Conservation (phyloP, 768 basidiomycete species). For the Boletus fagicola region DNA sequence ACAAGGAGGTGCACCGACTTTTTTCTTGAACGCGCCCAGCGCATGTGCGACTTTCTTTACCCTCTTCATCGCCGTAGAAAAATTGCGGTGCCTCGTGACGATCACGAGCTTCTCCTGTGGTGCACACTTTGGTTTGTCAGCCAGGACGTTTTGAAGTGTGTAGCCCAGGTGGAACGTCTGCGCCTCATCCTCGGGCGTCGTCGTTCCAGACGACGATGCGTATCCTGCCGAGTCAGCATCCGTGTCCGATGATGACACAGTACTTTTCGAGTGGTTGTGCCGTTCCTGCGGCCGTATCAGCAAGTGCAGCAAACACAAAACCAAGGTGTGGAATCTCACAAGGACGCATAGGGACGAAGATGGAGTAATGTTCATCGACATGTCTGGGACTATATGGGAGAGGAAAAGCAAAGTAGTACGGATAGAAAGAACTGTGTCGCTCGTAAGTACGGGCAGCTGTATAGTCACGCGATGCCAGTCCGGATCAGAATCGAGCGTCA, state of each 20-base stretch:
- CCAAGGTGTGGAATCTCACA: neutral
- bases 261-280: neutral
- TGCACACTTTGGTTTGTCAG: conserved; percentile 1
- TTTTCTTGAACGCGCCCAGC: conserved; percentile 26
- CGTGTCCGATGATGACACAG: conserved; percentile 21
- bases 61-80: conserved; percentile 23
- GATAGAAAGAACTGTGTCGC: neutral
- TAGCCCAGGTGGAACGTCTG: conserved; percentile 22
- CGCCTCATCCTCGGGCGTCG: conserved; percentile 32
- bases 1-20: conserved; percentile 11
- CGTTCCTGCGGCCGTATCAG: neutral
- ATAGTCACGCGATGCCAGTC: neutral
- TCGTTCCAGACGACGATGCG: conserved; percentile 31
- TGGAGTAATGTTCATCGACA: conserved; percentile 7
- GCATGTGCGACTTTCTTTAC: conserved; percentile 22
- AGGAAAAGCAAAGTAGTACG: neutral
- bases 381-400: neutral
- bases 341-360: conserved; percentile 15
- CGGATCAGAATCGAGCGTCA: neutral
- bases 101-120: conserved; percentile 6
- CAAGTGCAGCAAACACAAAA: neutral
- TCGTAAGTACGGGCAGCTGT: neutral
- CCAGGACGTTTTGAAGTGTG: conserved; percentile 5
- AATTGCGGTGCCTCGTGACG: conserved; percentile 11
- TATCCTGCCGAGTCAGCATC: conserved; percentile 23